Evolutionary conservation across 805 yeast genomes (phyloP), one percentile per base, ranked within the genome.

Genomic region (Ogataea salicorniae): DNA sequence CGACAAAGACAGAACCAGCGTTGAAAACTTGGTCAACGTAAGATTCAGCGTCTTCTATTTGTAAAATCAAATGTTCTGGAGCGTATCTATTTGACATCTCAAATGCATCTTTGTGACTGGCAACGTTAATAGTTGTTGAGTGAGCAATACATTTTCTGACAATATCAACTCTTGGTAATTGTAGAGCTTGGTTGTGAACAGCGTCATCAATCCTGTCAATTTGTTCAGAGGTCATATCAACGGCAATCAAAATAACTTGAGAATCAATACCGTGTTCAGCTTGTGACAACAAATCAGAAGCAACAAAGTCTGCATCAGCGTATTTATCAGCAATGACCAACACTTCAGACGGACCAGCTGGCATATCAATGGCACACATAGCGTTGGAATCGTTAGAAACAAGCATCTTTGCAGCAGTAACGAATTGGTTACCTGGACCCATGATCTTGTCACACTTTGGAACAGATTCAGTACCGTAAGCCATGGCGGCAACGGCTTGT

Each of bases 221-320:
- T 63, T 89, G 83, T 39, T 67, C 67, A 9, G 73, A 71, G 9
- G 79, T 70, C 70, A 92, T 75, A 41, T 73, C 82, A 34, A 92
- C 88, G 52, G 97, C 95, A 51, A 92, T 75, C 61, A 94, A 76
- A 48, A 94, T 86, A 34, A 94, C 99, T 74, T 94, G 99, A 6
- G 99, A 94, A 68, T 94, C 99, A 48, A 91, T 79, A 56, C 99
- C 99, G 66, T 94, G 99, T 72, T 94, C 99, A 29, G 99, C 99
- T 72, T 94, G 99, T 0, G 98, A 91, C 49, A 94, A 75, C 63
- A 94, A 76, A 67, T 94, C 99, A 54, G 90, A 80, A n/a, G 97
- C 99, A 31, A 94, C 99, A 67, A 88, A 94, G 61, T 90, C 96
- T 22, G 95, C 92, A 68, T 90, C 96, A 13, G 97, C 88, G 41